Percentiles rank a stretch among this genome's conserved stretches.
These are phyloP conservation scores for Jaapia argillacea DNA, from an alignment of 768 basidiomycete genomes.

Conservation along the genomic window DNA sequence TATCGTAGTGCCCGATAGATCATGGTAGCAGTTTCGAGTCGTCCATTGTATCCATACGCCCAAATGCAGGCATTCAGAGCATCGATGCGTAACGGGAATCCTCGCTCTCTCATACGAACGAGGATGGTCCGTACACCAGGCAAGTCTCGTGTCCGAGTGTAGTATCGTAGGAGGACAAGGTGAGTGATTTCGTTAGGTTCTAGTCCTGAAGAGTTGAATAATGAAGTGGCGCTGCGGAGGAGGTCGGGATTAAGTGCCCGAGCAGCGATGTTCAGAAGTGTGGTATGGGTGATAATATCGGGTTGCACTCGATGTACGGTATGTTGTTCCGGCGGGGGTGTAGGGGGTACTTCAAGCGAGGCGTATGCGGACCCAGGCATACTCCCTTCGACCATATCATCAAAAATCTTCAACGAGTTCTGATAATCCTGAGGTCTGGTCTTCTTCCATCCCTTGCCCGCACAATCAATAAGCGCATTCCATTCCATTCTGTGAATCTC, in stretches of 20 bases:
- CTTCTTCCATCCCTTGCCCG: slow-evolving; percentile 57
- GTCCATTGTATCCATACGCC: slow-evolving; percentile 48
- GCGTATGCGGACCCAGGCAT: neutral
- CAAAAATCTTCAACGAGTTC: slow-evolving; percentile 47
- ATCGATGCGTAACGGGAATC: slow-evolving; percentile 45
- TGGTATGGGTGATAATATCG: slow-evolving; percentile 62
- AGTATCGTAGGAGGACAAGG: slow-evolving; percentile 48
- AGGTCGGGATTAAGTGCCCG: slow-evolving; percentile 32
- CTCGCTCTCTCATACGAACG: slow-evolving; percentile 38
- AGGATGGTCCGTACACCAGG: slow-evolving; percentile 46
- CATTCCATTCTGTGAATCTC: slow-evolving; percentile 55
- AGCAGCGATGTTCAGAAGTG: slow-evolving; percentile 53
- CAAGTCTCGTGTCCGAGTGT: slow-evolving; percentile 35
- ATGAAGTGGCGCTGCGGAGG: slow-evolving; percentile 40
- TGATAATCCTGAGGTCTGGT: slow-evolving; percentile 48
- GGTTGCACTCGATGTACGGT: slow-evolving; percentile 22
- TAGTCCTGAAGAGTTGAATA: slow-evolving; percentile 45
- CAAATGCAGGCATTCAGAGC: slow-evolving; percentile 64
- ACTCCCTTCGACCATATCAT: slow-evolving; percentile 36
- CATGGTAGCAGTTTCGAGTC: slow-evolving; percentile 42
- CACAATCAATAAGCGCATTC: slow-evolving; percentile 63
- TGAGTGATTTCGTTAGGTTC: slow-evolving; percentile 54
- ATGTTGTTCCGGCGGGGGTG: neutral
- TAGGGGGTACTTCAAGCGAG: neutral
- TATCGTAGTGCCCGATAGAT: slow-evolving; percentile 60